Evolutionary conservation across 2,329 filamentous ascomycete species (phyloP).

Genomic region (Scedosporium boydii): DNA sequence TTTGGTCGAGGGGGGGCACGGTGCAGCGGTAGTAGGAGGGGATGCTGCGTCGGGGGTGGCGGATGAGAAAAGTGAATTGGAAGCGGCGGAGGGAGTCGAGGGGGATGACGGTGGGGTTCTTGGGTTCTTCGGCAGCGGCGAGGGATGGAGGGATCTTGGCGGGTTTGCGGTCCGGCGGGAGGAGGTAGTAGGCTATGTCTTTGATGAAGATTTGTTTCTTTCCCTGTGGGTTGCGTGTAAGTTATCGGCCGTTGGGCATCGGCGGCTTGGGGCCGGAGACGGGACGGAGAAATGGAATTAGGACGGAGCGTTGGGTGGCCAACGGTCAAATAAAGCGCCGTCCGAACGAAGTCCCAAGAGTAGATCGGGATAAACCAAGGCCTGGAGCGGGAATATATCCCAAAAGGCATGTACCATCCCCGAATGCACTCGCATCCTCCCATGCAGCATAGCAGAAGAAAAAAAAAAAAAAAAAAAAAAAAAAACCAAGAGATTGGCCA

Average conservation of each 20-base stretch:
- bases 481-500: neutral
- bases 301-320: neutral
- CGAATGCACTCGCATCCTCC: neutral
- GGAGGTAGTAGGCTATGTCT: constrained; percentile 88
- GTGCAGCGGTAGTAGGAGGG: constrained; percentile 94
- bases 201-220: constrained; percentile 85
- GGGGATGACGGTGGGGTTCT: constrained; percentile 82
- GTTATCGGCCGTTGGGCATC: constrained; percentile 10
- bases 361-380: neutral
- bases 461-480: neutral
- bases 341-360: too few relatives aligned
- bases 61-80: constrained; percentile 94
- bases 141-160: constrained; percentile 74
- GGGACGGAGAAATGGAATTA: neutral
- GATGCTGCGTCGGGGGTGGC: constrained; percentile 83
- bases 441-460: neutral
- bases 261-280: neutral
- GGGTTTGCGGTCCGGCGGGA: constrained; percentile 61
- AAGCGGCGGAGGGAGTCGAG: constrained; percentile 64
- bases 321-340: neutral
- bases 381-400: neutral
- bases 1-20: constrained; percentile 69
- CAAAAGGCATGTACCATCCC: neutral
- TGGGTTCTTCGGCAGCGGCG: constrained; percentile 51
- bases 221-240: constrained; percentile 48